Evolutionary conservation across 75 land plant species (phyloP).

Genomic region (Pseudotsuga menziesii): DNA sequence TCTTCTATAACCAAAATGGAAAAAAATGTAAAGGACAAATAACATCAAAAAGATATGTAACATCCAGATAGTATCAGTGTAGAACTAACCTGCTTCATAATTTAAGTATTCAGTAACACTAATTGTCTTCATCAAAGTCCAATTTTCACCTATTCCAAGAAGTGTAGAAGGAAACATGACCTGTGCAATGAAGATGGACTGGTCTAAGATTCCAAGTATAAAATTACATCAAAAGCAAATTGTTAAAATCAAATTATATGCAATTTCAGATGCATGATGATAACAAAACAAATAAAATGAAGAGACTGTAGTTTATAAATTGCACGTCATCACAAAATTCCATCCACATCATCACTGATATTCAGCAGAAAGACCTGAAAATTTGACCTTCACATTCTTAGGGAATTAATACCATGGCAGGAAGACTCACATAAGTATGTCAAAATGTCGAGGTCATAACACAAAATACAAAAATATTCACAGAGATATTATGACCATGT

Average conservation of each 20-base stretch:
- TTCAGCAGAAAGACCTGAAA: neutral
- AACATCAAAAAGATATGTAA: neutral
- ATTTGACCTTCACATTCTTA: neutral
- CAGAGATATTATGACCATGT: too few relatives aligned
- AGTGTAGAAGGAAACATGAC: conserved; percentile 96
- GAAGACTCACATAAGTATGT: too few relatives aligned
- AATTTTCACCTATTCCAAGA: conserved; percentile 85
- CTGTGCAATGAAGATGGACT: conserved; percentile 23
- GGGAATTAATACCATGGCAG: too few relatives aligned
- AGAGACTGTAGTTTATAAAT: neutral
- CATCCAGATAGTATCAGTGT: neutral
- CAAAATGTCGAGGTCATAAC: too few relatives aligned
- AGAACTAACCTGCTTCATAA: conserved; percentile 81
- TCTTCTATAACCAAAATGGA: neutral
- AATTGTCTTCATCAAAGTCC: conserved; percentile 97
- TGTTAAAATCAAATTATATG: neutral
- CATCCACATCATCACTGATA: neutral
- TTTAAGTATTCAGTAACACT: conserved; percentile 98
- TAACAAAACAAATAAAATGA: neutral
- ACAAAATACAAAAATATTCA: too few relatives aligned
- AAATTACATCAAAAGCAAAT: neutral
- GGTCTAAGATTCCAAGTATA: neutral
- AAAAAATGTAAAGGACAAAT: neutral
- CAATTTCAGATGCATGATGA: neutral
- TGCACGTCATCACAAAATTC: neutral